These are phyloP conservation scores for Colletotrichum agaves DNA, from an alignment of 2,329 filamentous ascomycete species.

Conservation along the genomic window DNA sequence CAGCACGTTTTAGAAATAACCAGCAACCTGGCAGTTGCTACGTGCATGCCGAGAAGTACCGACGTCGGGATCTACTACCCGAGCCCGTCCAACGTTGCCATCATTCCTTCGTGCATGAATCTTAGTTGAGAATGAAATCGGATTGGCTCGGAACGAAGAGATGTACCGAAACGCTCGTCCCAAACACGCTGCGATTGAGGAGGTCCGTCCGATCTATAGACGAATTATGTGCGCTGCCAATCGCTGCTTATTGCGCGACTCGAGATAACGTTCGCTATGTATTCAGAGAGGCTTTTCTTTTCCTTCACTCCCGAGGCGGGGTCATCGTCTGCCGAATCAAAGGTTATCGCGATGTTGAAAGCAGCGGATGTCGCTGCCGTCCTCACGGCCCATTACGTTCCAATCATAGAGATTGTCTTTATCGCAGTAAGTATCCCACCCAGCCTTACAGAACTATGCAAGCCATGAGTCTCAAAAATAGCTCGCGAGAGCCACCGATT, in stretches of 20 bases:
- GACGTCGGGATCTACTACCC: not conserved
- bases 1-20: too few relatives aligned
- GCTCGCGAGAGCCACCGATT: too few relatives aligned
- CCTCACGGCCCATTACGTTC: not conserved
- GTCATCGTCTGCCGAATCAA: not conserved
- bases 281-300: not conserved
- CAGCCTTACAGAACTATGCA: fast-evolving
- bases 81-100: not conserved
- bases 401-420: not conserved
- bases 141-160: conserved; percentile 7
- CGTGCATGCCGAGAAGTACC: not conserved
- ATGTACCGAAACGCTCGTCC: conserved; percentile 1
- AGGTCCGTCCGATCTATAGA: not conserved
- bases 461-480: not conserved
- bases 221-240: not conserved
- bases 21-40: not conserved
- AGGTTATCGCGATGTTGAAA: not conserved
- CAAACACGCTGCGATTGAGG: not conserved
- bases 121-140: not conserved
- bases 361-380: not conserved
- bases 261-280: not conserved
- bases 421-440: not conserved
- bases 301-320: not conserved
- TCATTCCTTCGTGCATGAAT: conserved; percentile 16
- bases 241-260: not conserved